Percentiles rank a stretch among this genome's conserved stretches.
phyloP scores from a whole-genome alignment of 371 early-diverging fungal genomes.

The Basidiobolus heterosporus region DNA sequence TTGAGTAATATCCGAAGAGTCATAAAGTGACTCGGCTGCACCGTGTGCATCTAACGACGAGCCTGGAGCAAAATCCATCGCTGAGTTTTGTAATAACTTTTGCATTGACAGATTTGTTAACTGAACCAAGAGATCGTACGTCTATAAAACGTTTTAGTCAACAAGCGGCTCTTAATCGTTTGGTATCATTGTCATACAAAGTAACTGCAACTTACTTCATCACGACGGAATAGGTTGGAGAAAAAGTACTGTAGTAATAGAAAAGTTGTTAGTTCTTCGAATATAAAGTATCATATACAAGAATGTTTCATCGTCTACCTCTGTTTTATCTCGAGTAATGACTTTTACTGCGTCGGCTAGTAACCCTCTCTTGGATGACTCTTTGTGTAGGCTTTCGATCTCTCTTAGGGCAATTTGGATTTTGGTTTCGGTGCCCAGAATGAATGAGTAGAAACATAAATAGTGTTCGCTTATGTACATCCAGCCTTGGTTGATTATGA shows the following conservation, averaged over 20 bases:
- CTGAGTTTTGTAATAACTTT: conserved; percentile 63
- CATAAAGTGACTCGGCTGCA: conserved; percentile 4
- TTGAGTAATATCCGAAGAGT: conserved; percentile 10
- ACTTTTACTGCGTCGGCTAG: conserved; percentile 78
- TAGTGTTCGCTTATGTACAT: conserved; percentile 85
- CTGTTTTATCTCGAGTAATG: conserved; percentile 54
- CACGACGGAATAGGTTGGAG: conserved; percentile 84
- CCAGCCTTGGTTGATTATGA: conserved; percentile 90
- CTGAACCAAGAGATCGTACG: conserved; percentile 78
- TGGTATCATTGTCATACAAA: neutral
- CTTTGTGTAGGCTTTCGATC: conserved; percentile 69
- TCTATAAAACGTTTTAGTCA: no score
- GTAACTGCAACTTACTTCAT: conserved; percentile 31
- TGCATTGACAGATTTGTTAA: conserved; percentile 76
- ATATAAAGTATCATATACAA: neutral
- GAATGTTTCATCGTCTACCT: conserved; percentile 26
- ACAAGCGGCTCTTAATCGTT: no score
- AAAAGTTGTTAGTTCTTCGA: neutral
- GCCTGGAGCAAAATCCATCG: conserved; percentile 47
- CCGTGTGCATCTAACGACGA: conserved; percentile 23
- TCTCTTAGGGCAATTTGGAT: conserved; percentile 76
- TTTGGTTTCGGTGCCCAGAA: conserved; percentile 84
- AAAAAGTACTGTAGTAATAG: conserved; percentile 50
- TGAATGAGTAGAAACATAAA: conserved; percentile 83
- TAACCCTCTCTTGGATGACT: conserved; percentile 74